phyloP scores from a whole-genome alignment of 441 rosid genomes.

The Daphne laureola region DNA sequence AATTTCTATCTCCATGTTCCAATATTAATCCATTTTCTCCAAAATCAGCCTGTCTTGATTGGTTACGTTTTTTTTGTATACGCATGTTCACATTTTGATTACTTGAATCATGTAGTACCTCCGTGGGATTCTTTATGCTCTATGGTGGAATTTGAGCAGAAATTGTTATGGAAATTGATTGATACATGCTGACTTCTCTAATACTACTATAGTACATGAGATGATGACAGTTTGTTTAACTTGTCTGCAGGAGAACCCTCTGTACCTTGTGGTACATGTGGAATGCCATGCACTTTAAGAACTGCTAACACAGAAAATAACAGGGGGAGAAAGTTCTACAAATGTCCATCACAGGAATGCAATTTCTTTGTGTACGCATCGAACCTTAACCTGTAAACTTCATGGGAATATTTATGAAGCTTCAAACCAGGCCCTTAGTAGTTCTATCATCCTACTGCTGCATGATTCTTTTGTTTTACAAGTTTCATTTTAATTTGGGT shows the following conservation, averaged over 20 bases:
- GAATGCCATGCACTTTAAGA: conserved; percentile 57
- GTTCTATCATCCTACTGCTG: not conserved
- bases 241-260: conserved; percentile 57
- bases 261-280: conserved; percentile 60
- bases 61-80: too few species aligned
- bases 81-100: too few species aligned
- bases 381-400: not conserved
- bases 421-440: not conserved
- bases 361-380: conserved; percentile 75
- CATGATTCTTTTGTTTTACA: not conserved
- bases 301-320: conserved; percentile 84
- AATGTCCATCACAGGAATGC: conserved; percentile 75
- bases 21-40: too few species aligned
- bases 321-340: conserved; percentile 88
- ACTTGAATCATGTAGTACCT: too few species aligned
- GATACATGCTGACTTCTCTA: too few species aligned
- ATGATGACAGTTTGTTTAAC: too few species aligned
- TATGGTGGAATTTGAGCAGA: too few species aligned
- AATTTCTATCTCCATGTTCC: too few species aligned
- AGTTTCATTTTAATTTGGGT: not conserved
- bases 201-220: not conserved
- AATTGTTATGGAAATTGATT: too few species aligned
- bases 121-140: too few species aligned
- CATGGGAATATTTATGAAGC: not conserved
- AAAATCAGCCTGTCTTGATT: too few species aligned